Conservation (phyloP, 331 rosid species). For the Pyracantha coccinea region DNA sequence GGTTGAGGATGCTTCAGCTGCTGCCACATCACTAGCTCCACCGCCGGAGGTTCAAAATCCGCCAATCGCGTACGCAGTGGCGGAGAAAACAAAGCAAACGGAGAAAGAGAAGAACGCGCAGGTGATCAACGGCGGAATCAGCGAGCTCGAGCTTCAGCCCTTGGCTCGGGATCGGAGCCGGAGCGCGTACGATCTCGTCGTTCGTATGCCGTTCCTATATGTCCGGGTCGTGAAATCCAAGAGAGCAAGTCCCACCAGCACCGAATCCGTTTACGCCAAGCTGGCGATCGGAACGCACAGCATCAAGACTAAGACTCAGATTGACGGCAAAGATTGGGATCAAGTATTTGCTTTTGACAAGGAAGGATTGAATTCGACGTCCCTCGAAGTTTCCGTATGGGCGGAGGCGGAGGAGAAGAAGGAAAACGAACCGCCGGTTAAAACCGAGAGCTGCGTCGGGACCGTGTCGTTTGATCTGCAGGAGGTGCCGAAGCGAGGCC, state of each 20-base stretch:
- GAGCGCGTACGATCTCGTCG: constrained; percentile 57
- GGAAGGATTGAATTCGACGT: constrained; percentile 65
- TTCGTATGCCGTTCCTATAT: constrained; percentile 62
- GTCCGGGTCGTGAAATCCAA: constrained; percentile 70
- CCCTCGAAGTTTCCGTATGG: constrained; percentile 77
- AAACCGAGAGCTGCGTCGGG: constrained; percentile 31
- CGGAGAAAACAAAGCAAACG: constrained; percentile 18
- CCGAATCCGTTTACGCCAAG: constrained; percentile 30
- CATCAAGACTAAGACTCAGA: constrained; percentile 49
- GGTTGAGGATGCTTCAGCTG: constrained; percentile 19
- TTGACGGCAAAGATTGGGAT: constrained; percentile 64
- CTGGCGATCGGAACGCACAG: constrained; percentile 75
- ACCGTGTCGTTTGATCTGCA: constrained; percentile 55
- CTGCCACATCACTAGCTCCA: not conserved
- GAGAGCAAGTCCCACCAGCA: not conserved
- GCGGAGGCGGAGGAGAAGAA: constrained; percentile 39
- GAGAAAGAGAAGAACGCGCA: constrained; percentile 12
- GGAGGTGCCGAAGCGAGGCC: constrained; percentile 63
- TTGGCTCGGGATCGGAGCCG: constrained; percentile 38
- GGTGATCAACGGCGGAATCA: constrained; percentile 20
- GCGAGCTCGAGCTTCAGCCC: constrained; percentile 48
- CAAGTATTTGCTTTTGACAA: constrained; percentile 84
- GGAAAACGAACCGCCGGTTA: not conserved
- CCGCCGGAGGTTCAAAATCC: constrained; percentile 20
- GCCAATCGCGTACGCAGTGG: constrained; percentile 22